Base-by-base conservation (phyloP, 2,329 filamentous ascomycete genomes). In the Pseudocercospora vitis region DNA sequence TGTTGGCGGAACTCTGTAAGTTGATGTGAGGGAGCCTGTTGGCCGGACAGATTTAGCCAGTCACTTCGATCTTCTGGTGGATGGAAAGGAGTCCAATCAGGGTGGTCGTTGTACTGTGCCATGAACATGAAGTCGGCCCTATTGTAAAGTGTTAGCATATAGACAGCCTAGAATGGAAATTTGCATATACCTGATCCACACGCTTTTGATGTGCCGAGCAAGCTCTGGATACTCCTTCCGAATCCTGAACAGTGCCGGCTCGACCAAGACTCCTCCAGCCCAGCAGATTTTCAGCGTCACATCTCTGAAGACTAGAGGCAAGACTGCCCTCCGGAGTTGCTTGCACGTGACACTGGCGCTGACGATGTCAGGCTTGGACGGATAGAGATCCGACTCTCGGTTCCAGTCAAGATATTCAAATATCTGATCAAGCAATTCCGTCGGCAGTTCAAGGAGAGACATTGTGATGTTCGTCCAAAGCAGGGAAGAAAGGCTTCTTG, bases 391-490 rank as follows among this genome's bases (percentile, higher is more conserved):
- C 7, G 29, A 14, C 7, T 51, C 26, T 7, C 54, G 56, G 33
- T 59, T 53, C 61, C 61, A 63, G 33, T 62, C 57, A 6, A 63
- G 52, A 37, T 59, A 61, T 31, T 12, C 29, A n/a, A 51, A 58
- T n/a, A 62, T 49, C 3, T 56, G 32, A 42, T 59, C 53, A 2
- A 63, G 55, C 2, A 63, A 47, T 29, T 63, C 61, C 1, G 44
- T 55, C 3, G 61, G 59, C 3, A 63, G 53, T 16, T 39, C 47
- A 14, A 63, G 52, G 16, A 60, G 51, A 26, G 42, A 53, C 51
- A 53, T 50, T 5, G 14, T 29, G 32, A 47, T 29, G n/a, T n/a
- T n/a, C n/a, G n/a, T n/a, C n/a, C n/a, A n/a, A n/a, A n/a, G n/a
- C n/a, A n/a, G n/a, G n/a, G n/a, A n/a, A n/a, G n/a, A n/a, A n/a